These are phyloP conservation scores for Amanita inopinata DNA, from an alignment of 768 basidiomycete species.

Conservation along the genomic window DNA sequence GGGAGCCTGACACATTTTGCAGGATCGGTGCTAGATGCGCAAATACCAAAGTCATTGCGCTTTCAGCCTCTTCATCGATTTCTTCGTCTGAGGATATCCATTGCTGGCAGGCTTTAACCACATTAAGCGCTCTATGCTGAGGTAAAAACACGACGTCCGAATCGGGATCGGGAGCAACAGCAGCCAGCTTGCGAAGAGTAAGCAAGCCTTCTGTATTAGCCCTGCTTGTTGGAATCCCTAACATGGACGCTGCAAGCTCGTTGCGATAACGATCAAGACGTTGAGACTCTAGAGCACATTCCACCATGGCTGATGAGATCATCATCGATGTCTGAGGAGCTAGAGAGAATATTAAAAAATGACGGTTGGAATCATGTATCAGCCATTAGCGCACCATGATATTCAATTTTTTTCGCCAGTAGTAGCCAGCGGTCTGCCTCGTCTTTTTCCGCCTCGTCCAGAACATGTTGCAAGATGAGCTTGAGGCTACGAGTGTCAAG, in stretches of 20 bases:
- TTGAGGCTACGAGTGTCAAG: slow-evolving; percentile 53
- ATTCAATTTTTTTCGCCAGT: slow-evolving; percentile 56
- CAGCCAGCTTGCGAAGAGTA: slow-evolving; percentile 56
- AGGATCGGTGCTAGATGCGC: slow-evolving; percentile 74
- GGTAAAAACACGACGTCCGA: slow-evolving; percentile 80
- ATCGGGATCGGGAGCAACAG: slow-evolving; percentile 67
- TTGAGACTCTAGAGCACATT: slow-evolving; percentile 55
- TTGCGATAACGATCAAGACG: slow-evolving; percentile 78
- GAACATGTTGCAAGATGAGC: slow-evolving; percentile 46
- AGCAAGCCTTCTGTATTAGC: slow-evolving; percentile 65
- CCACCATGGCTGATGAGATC: slow-evolving; percentile 51
- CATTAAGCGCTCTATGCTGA: slow-evolving; percentile 75
- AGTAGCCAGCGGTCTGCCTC: slow-evolving; percentile 76
- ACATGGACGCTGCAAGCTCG: slow-evolving; percentile 75
- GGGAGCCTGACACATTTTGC: slow-evolving; percentile 75
- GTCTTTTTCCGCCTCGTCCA: slow-evolving; percentile 45
- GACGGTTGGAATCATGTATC: neutral
- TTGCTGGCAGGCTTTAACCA: slow-evolving; percentile 74
- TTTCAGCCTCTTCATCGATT: slow-evolving; percentile 71
- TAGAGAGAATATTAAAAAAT: slow-evolving; percentile 17
- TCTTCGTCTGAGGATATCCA: slow-evolving; percentile 66
- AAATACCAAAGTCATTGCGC: slow-evolving; percentile 66
- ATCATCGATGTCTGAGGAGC: slow-evolving; percentile 65
- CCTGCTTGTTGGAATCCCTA: slow-evolving; percentile 52
- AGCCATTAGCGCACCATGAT: slow-evolving; percentile 36